Evolutionary conservation across 106 monocot genomes (phyloP).

Genomic region (Dendrobium chrysotoxum): DNA sequence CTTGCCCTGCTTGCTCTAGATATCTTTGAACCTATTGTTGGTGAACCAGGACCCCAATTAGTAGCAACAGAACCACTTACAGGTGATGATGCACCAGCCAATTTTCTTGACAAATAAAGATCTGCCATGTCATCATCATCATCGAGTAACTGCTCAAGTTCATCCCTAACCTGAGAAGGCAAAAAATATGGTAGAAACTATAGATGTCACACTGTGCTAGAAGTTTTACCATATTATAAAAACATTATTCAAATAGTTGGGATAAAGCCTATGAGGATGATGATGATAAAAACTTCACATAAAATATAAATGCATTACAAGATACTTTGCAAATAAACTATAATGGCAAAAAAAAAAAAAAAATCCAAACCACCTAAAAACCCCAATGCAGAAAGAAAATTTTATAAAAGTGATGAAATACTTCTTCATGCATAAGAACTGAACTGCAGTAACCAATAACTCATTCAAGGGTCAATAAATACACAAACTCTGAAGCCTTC

Average conservation of each 20-base stretch:
- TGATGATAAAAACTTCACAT: background rate
- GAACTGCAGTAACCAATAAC: background rate
- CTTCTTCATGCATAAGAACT: background rate
- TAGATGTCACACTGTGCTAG: background rate
- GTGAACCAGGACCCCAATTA: conserved; percentile 53
- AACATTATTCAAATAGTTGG: background rate
- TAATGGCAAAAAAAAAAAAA: background rate
- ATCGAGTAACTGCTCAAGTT: conserved; percentile 88
- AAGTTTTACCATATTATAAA: background rate
- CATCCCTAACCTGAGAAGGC: conserved; percentile 67
- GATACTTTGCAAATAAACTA: no score
- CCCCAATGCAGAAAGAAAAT: background rate
- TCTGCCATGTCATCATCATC: conserved; percentile 98
- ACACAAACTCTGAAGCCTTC: background rate
- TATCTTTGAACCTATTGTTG: conserved; percentile 76
- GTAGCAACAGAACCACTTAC: conserved; percentile 51
- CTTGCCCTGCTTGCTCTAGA: conserved; percentile 82
- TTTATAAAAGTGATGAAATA: background rate
- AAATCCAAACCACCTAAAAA: background rate
- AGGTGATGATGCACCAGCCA: conserved; percentile 56
- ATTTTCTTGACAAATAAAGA: conserved; percentile 88
- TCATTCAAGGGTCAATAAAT: background rate
- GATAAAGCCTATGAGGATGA: background rate
- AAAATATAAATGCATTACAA: no score
- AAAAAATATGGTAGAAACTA: background rate